Evolutionary conservation across 352 stramenopile species (phyloP).

Genomic region (Phytophthora uliginosa): DNA sequence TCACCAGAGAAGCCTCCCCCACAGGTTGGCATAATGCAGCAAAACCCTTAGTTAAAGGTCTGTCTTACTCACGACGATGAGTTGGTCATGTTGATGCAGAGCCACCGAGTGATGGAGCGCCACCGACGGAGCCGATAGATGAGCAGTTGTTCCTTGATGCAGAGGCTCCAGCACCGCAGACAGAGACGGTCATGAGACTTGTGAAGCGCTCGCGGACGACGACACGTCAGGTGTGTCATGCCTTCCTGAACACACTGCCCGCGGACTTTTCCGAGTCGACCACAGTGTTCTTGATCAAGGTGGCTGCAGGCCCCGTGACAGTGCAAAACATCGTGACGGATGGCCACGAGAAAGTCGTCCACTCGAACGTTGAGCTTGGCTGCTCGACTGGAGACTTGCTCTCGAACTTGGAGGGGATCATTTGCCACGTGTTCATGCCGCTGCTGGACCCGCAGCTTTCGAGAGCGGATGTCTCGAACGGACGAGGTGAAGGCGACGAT

Average conservation of each 20-base stretch:
- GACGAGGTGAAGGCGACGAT: slow-evolving; percentile 20
- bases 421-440: slow-evolving; percentile 92
- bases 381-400: slow-evolving; percentile 90
- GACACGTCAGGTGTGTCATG: slow-evolving; percentile 66
- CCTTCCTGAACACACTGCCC: slow-evolving; percentile 78
- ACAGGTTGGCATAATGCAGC: slow-evolving; percentile 14
- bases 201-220: slow-evolving; percentile 62
- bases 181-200: slow-evolving; percentile 54
- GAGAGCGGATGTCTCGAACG: slow-evolving; percentile 20
- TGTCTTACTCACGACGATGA: not conserved
- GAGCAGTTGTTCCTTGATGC: slow-evolving; percentile 80
- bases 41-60: not conserved
- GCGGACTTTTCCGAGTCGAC: slow-evolving; percentile 66
- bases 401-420: slow-evolving; percentile 86
- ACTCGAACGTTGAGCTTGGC: slow-evolving; percentile 86
- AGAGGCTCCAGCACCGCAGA: slow-evolving; percentile 32
- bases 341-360: slow-evolving; percentile 57
- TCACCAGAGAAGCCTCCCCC: slow-evolving; percentile 43
- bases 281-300: slow-evolving; percentile 87
- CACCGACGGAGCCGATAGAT: slow-evolving; percentile 55
- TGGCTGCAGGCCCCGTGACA: slow-evolving; percentile 57
- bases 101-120: slow-evolving; percentile 11
- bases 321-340: slow-evolving; percentile 45
- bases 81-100: slow-evolving; percentile 10
- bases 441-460: slow-evolving; percentile 83